Conservation (phyloP, 139 green algal species). For the Volvox africanus region DNA sequence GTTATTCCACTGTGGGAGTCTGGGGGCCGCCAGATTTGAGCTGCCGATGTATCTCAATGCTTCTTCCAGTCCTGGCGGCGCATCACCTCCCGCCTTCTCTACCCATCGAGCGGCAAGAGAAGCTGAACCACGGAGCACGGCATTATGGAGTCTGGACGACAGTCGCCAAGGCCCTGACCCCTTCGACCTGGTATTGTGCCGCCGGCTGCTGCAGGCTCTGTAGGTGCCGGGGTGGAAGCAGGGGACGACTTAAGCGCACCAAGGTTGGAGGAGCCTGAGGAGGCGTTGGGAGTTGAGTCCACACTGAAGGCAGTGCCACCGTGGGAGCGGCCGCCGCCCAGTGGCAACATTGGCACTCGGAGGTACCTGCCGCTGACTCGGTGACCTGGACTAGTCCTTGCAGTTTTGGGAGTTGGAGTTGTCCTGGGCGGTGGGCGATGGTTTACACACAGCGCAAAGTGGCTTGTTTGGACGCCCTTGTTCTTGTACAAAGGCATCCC, state of each 20-base stretch:
- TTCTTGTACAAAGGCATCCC: no score
- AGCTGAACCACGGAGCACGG: no score
- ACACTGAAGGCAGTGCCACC: constrained; percentile 11
- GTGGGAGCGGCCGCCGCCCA: background rate
- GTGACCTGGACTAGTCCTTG: no score
- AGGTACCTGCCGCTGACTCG: constrained; percentile 39
- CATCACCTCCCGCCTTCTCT: background rate
- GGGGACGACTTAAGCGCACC: background rate
- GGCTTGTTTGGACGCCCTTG: no score
- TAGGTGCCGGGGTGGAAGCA: background rate
- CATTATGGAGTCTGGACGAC: background rate
- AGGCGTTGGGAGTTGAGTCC: constrained; percentile 3
- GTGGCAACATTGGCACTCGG: background rate
- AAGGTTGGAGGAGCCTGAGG: background rate
- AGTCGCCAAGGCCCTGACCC: constrained; percentile 19
- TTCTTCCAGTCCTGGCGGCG: background rate
- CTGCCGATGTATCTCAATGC: constrained; percentile 58
- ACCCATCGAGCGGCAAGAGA: no score
- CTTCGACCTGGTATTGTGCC: constrained; percentile 45
- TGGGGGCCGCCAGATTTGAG: constrained; percentile 64
- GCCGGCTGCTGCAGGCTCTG: constrained; percentile 1
- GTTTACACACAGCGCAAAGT: no score
- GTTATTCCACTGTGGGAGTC: constrained; percentile 69
- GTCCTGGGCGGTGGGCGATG: no score
- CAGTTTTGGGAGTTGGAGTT: background rate